phyloP scores from a whole-genome alignment of 2,329 filamentous ascomycete genomes.

The Trichoderma pleuroti region DNA sequence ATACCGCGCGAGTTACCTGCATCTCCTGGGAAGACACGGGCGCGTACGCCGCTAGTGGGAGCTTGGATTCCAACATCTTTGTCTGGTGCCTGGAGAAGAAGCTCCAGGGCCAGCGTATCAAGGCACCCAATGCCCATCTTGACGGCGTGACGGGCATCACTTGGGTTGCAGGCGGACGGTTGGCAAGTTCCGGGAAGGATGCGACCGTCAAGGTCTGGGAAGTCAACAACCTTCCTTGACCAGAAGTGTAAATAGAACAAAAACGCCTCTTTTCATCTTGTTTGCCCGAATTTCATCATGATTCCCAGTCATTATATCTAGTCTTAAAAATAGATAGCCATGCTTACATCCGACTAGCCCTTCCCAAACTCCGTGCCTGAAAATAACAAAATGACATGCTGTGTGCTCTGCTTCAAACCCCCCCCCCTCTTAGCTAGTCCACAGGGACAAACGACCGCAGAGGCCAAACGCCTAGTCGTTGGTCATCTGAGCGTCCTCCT shows the following conservation, averaged over 20 bases:
- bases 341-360: neutral
- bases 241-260: neutral
- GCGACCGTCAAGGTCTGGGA: constrained; percentile 87
- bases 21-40: constrained; percentile 74
- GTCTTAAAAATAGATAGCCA: constrained; percentile 1
- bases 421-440: neutral
- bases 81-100: constrained; percentile 80
- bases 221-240: constrained; percentile 36
- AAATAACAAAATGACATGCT: neutral
- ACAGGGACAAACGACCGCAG: constrained; percentile 16
- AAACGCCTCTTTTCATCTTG: neutral
- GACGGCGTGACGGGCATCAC: constrained; percentile 87
- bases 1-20: constrained; percentile 55
- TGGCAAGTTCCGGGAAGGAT: constrained; percentile 81
- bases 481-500: constrained; percentile 38
- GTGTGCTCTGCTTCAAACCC: neutral
- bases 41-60: constrained; percentile 77
- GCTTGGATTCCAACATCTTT: constrained; percentile 85
- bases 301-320: constrained; percentile 7
- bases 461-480: constrained; percentile 35
- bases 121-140: constrained; percentile 86
- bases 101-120: constrained; percentile 79
- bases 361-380: neutral
- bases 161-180: constrained; percentile 68
- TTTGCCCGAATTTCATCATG: neutral